phyloP scores from a whole-genome alignment of 495 filamentous ascomycete species.

The Haplographium delicatum region DNA sequence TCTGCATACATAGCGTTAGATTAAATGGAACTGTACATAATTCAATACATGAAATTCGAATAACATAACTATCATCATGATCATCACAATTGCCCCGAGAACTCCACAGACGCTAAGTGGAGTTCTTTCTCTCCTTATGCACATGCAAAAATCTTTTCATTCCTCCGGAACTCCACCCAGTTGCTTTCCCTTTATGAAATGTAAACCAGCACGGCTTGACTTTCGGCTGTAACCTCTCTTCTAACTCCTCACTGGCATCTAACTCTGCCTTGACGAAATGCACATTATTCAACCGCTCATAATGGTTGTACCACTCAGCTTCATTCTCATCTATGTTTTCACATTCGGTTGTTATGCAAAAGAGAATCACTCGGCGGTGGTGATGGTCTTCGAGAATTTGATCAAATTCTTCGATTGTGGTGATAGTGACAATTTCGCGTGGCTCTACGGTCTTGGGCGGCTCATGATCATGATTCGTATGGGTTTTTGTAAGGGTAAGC shows the following conservation, averaged over 20 bases:
- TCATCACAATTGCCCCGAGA: too few species aligned
- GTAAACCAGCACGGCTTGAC: slow-evolving; percentile 13
- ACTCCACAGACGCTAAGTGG: neutral
- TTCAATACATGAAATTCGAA: too few species aligned
- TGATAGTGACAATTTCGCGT: slow-evolving; percentile 7
- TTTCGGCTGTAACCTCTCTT: slow-evolving; percentile 13
- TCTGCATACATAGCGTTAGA: too few species aligned
- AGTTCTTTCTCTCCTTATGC: slow-evolving; percentile 9
- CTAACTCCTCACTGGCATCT: neutral
- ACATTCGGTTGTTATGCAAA: slow-evolving; percentile 7
- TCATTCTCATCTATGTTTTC: slow-evolving; percentile 6
- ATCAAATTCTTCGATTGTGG: slow-evolving; percentile 11
- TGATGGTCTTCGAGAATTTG: slow-evolving; percentile 14
- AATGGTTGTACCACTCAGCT: slow-evolving; percentile 12
- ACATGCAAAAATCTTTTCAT: slow-evolving; percentile 16
- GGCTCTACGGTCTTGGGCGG: neutral
- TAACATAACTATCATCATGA: too few species aligned
- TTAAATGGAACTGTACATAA: too few species aligned
- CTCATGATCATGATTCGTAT: neutral
- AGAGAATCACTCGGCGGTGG: slow-evolving; percentile 6
- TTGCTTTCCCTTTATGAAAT: slow-evolving; percentile 10
- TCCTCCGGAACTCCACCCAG: slow-evolving; percentile 12
- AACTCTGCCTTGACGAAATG: slow-evolving; percentile 8
- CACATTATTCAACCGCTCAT: slow-evolving; percentile 8
- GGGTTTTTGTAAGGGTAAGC: neutral